phyloP scores from a whole-genome alignment of 1,284 basidiomycete genomes.

The Tylopilus sp. region DNA sequence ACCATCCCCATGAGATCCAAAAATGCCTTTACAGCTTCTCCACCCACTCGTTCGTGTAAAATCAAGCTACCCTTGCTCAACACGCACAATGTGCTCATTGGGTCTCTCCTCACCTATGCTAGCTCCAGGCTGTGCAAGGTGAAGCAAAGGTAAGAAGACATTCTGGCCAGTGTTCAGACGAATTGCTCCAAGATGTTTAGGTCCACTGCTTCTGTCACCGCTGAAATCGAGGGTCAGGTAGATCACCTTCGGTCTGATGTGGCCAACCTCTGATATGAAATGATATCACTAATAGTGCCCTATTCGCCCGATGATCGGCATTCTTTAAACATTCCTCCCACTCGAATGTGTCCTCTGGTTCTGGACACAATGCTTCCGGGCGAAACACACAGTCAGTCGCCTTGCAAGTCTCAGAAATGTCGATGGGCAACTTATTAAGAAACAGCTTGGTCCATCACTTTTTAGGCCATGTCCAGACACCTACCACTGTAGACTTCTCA shows the following conservation, averaged over 20 bases:
- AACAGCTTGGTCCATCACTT: too few species aligned
- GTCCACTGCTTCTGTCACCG: slow-evolving; percentile 40
- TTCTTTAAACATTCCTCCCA: slow-evolving; percentile 81
- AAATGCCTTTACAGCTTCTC: too few species aligned
- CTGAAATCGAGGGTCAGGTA: slow-evolving; percentile 49
- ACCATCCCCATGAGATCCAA: too few species aligned
- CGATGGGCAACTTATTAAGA: slow-evolving; percentile 50
- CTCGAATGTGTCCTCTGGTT: slow-evolving; percentile 84
- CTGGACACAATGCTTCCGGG: slow-evolving; percentile 74
- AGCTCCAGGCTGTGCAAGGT: slow-evolving; percentile 92
- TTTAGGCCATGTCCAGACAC: too few species aligned
- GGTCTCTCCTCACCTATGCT: slow-evolving; percentile 81
- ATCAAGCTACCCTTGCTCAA: slow-evolving; percentile 74
- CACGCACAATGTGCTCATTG: slow-evolving; percentile 79
- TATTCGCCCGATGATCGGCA: slow-evolving; percentile 81
- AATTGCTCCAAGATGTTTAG: slow-evolving; percentile 65
- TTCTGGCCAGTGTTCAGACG: slow-evolving; percentile 70
- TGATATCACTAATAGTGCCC: slow-evolving; percentile 80
- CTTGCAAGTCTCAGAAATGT: slow-evolving; percentile 68
- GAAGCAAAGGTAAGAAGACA: slow-evolving; percentile 92
- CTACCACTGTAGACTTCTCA: too few species aligned
- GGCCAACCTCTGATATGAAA: slow-evolving; percentile 62
- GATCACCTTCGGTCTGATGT: too few species aligned
- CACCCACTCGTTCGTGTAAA: slow-evolving; percentile 34
- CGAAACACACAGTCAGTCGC: slow-evolving; percentile 47